Base-by-base conservation (phyloP, 1,284 basidiomycete genomes). In the Boletus sp. region DNA sequence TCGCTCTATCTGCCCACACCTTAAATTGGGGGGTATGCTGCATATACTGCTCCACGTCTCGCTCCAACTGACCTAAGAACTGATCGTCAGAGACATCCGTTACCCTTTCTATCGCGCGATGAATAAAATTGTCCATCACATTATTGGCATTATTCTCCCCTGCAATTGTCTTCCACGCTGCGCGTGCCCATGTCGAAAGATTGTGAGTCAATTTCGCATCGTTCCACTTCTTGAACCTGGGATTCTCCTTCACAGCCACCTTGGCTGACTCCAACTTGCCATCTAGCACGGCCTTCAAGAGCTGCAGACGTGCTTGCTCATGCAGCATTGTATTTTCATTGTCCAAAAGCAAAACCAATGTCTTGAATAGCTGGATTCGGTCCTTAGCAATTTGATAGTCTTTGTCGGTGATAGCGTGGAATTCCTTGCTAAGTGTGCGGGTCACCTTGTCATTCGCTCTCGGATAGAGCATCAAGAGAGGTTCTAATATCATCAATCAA, bases 391-490 rank as follows among this genome's bases (percentile, higher is more conserved):
- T 9, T 47, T 25, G 49, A 27, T 52, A 60, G 0, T 47, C 54
- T 10, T 27, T 19, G n/a, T 56, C 28, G 5, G 28, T 13, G 19
- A 57, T 60, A 14, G 6, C 25, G 14, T 23, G 23, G 6, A 51
- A 52, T 2, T 38, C 43, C 2, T 47, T 28, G 19, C 40, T 56
- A 19, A 60, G 13, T 8, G 47, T 50, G 8, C 52, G 62, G 0
- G 35, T 33, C 3, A 70, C 55, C 19, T 65, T 61, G 0, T 67
- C 59, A 4, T 50, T 47, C n/a, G 74, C 58, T 28, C 60, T 61
- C 0, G 72, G 68, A 61, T 75, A 66, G 2, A 63, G 46, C 7
- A 16, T 6, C 7, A 70, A 48, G 30, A 71, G 60, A 0, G 59
- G 47, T 28, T 64, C 73, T 76, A 23, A 19, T 10, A 2, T 8